These are phyloP conservation scores for Cenchrus americanus DNA, from an alignment of 176 grass and related monocot species.

Conservation along the genomic window DNA sequence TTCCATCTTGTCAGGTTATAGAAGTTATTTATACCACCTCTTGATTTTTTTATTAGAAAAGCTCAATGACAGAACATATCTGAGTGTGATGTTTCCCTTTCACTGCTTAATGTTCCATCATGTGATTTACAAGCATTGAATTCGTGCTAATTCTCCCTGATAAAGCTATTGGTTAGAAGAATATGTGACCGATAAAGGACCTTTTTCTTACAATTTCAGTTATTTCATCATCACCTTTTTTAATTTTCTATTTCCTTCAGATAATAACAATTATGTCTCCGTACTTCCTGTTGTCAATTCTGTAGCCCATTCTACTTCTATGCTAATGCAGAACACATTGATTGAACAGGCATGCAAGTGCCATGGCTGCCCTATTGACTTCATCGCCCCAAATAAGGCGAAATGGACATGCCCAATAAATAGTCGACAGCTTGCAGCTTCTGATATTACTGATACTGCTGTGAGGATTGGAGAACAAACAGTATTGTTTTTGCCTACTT, in stretches of 20 bases:
- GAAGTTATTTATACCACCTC: conserved; percentile 9
- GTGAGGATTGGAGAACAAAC: conserved; percentile 75
- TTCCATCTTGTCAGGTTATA: conserved; percentile 78
- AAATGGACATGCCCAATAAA: conserved; percentile 64
- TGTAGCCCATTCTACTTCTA: conserved; percentile 25
- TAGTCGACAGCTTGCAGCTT: conserved; percentile 56
- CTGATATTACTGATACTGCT: conserved; percentile 82
- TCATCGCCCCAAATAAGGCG: conserved; percentile 34
- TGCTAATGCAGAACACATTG: conserved; percentile 41
- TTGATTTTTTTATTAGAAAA: conserved; percentile 12
- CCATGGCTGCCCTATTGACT: conserved; percentile 65
- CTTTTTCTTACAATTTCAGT: neutral
- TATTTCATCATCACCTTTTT: neutral
- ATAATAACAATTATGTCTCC: conserved; percentile 6
- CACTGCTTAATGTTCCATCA: conserved; percentile 30
- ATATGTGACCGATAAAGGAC: neutral
- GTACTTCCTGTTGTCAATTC: neutral
- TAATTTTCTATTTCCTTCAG: conserved; percentile 10
- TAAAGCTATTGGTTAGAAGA: conserved; percentile 1
- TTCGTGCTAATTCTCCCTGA: neutral
- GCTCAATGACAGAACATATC: neutral
- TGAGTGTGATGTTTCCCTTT: conserved; percentile 18
- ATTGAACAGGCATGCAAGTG: conserved; percentile 83
- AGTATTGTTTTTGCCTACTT: conserved; percentile 73
- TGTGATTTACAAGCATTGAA: conserved; percentile 15